These are phyloP conservation scores for Cryptococcus maquisensis DNA, from an alignment of 1,284 basidiomycete species.

Conservation along the genomic window DNA sequence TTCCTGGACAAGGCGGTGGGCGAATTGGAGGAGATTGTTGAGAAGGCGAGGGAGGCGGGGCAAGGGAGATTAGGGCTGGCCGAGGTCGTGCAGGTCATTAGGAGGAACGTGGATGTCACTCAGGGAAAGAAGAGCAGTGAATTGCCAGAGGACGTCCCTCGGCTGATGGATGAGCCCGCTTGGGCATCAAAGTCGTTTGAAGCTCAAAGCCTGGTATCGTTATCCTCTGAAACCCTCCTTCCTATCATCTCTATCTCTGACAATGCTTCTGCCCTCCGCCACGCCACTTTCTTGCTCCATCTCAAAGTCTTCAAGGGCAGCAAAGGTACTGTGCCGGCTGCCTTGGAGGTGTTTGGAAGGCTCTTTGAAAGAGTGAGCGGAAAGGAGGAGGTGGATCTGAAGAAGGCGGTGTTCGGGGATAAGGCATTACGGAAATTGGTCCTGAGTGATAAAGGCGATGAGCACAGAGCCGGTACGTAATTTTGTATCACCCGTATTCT, in stretches of 20 bases:
- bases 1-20: slow-evolving; percentile 27
- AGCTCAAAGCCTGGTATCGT: not conserved
- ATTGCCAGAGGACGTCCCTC: not conserved
- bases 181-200: slow-evolving; percentile 18
- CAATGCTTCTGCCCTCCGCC: slow-evolving; percentile 8
- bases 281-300: slow-evolving; percentile 22
- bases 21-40: slow-evolving; percentile 21
- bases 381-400: not conserved
- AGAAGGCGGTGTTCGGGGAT: slow-evolving; percentile 16
- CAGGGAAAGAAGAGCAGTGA: slow-evolving; percentile 2
- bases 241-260: slow-evolving; percentile 3
- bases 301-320: slow-evolving; percentile 7
- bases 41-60: slow-evolving; percentile 30
- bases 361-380: not conserved
- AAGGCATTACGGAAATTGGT: slow-evolving; percentile 10
- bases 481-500: not conserved
- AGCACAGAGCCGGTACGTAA: slow-evolving; percentile 4
- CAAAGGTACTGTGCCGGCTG: slow-evolving; percentile 4
- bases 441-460: slow-evolving; percentile 9
- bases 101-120: slow-evolving; percentile 57
- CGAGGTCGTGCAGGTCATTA: slow-evolving; percentile 54
- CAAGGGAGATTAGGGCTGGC: slow-evolving; percentile 48
- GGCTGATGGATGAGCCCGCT: slow-evolving; percentile 6
- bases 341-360: not conserved
- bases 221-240: not conserved